Evolutionary conservation across 1,284 basidiomycete species (phyloP).

Genomic region (Mycena citricolor): DNA sequence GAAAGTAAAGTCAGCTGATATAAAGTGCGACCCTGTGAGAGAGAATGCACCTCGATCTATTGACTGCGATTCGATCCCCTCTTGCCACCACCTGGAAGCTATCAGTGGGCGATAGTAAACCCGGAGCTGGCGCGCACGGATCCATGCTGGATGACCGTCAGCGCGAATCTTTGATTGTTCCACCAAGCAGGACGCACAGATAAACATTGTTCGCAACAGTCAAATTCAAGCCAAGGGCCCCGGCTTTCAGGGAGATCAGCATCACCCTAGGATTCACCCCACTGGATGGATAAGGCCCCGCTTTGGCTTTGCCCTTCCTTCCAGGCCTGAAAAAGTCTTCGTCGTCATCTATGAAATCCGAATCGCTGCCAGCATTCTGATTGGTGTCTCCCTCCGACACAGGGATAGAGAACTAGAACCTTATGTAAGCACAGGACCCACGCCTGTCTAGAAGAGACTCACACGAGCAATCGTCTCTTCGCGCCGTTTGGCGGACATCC

Average conservation of each 20-base stretch:
- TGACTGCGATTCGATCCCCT: conserved; percentile 87
- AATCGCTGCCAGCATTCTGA: conserved; percentile 35
- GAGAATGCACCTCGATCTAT: conserved; percentile 59
- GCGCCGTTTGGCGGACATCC: conserved; percentile 64
- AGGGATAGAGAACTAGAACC: conserved; percentile 21
- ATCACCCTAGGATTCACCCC: conserved; percentile 68
- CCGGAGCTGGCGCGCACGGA: conserved; percentile 54
- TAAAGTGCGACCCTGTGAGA: conserved; percentile 44
- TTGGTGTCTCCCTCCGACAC: conserved; percentile 16
- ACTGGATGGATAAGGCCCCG: conserved; percentile 12
- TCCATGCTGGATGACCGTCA: conserved; percentile 61
- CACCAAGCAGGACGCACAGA: conserved; percentile 51
- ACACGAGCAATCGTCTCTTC: conserved; percentile 66
- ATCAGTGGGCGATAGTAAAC: conserved; percentile 6
- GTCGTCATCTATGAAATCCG: conserved; percentile 43
- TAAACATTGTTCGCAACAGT: conserved; percentile 91
- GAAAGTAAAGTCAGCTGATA: neutral
- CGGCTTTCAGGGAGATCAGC: conserved; percentile 84
- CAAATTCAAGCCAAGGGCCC: conserved; percentile 83
- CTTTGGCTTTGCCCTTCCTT: conserved; percentile 40
- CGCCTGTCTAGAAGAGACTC: neutral
- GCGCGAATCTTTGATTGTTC: conserved; percentile 11
- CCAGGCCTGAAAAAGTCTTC: conserved; percentile 32
- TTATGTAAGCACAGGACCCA: neutral
- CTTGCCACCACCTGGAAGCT: conserved; percentile 70